A percentile compares a stretch with the other conserved stretches of the same genome.
Evolutionary conservation across 2,329 filamentous ascomycete genomes (phyloP).

Genomic region (Dendrostoma leiphaemia): DNA sequence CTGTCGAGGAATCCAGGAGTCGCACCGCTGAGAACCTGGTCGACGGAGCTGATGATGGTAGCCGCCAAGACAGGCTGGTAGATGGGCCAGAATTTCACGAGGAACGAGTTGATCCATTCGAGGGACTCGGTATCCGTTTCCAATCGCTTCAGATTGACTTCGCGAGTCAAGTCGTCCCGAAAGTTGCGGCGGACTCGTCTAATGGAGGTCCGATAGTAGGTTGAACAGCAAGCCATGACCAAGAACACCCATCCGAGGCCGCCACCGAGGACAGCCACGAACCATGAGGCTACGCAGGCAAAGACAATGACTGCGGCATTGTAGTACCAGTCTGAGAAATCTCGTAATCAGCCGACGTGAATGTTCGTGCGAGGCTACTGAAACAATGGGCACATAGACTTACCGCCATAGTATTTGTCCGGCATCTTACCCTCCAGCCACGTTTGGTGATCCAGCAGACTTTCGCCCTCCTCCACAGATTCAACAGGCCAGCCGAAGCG

Average conservation of each 20-base stretch:
- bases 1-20: slow-evolving; percentile 93
- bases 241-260: slow-evolving; percentile 92
- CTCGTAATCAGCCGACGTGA: neutral
- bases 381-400: slow-evolving; percentile 23
- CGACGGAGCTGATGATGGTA: slow-evolving; percentile 89
- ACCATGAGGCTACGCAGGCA: slow-evolving; percentile 86
- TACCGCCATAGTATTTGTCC: slow-evolving; percentile 87
- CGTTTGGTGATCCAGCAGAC: slow-evolving; percentile 82
- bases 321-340: slow-evolving; percentile 83
- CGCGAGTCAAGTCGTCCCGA: slow-evolving; percentile 86
- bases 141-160: slow-evolving; percentile 76
- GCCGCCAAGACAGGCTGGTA: slow-evolving; percentile 92
- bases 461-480: slow-evolving; percentile 57
- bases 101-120: slow-evolving; percentile 98
- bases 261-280: slow-evolving; percentile 83
- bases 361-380: neutral
- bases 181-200: slow-evolving; percentile 93
- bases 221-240: slow-evolving; percentile 87
- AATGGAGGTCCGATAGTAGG: slow-evolving; percentile 95
- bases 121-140: slow-evolving; percentile 90
- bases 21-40: slow-evolving; percentile 90
- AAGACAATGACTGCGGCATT: slow-evolving; percentile 94
- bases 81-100: slow-evolving; percentile 99
- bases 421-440: slow-evolving; percentile 80
- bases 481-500: slow-evolving; percentile 72